Conservation (phyloP, 2,329 filamentous ascomycete species). For the Ophiostoma sp. region DNA sequence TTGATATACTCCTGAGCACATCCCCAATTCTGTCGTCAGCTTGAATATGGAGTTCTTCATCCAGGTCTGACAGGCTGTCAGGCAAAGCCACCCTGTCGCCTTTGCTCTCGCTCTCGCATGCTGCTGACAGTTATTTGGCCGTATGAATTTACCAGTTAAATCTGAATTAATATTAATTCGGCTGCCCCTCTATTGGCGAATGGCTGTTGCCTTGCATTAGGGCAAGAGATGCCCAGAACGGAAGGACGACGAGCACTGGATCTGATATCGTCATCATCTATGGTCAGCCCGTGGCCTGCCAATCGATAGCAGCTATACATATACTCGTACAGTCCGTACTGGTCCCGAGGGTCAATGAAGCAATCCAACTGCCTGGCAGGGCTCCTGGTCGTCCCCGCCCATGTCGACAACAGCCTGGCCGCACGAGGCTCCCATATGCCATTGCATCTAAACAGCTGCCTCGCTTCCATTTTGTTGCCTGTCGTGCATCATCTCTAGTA, state of each 20-base stretch:
- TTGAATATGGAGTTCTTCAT: too few species aligned
- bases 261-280: not conserved
- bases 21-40: too few species aligned
- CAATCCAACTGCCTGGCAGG: not conserved
- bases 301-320: too few species aligned
- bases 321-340: too few species aligned
- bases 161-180: not conserved
- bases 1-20: too few species aligned
- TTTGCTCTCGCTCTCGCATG: not conserved
- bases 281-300: not conserved
- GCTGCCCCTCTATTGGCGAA: conserved; percentile 23
- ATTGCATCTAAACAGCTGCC: not conserved
- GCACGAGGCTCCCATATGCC: too few species aligned
- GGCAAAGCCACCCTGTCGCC: not conserved
- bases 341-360: not conserved
- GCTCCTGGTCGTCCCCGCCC: not conserved
- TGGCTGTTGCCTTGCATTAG: conserved; percentile 25
- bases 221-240: conserved; percentile 17
- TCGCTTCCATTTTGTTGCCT: not conserved
- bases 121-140: not conserved
- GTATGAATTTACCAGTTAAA: conserved; percentile 5
- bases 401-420: not conserved
- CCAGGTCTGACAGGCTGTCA: not conserved
- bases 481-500: not conserved
- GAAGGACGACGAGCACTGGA: conserved; percentile 3